Evolutionary conservation across 805 yeast species (phyloP), one percentile per base, ranked within the genome.

Genomic region (Ogataea ganodermae): DNA sequence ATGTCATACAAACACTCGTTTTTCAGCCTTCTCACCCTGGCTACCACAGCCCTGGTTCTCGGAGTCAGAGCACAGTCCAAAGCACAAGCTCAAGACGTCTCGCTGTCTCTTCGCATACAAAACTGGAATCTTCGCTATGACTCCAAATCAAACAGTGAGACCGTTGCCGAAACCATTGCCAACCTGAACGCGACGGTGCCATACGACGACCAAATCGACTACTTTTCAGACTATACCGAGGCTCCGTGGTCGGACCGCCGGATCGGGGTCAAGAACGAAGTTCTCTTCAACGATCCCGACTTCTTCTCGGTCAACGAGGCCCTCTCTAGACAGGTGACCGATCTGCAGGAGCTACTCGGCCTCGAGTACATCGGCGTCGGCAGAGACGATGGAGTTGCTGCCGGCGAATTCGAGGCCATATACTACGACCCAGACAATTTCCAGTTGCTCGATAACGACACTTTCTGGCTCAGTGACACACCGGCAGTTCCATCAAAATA

Each of bases 391-490:
- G 84, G 84, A 8, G 57, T 57, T 9, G 60, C 60, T 14, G 61
- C 57, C 4, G 83, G 84, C 12, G 86, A 80, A 53, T 78, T 66
- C 49, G 65, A 78, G 4, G 81, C 84, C 1, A 65, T 80, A 9
- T 58, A 74, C 24, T 79, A 66, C 59, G 65, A 72, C 26, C 54
- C 54, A 5, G 44, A 64, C 0, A 68, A 68, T 13, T 73, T 78
- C 66, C 57, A 65, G 30, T 52, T 76, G 30, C 44, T 74, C 5
- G 67, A 71, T 10, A 57, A 67, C n/a, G 69, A 72, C 17, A 73
- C 78, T 8, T 69, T 69, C 45, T 80, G 85, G 85, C 62, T 80
- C 12, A 73, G 81, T 51, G 68, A 70, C 14, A 78, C 82, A 3
- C 85, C 85, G 1, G 73, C 71, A 37, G 63, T 56, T n/a, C 82